Percentiles rank a stretch among this genome's conserved stretches.
These are phyloP conservation scores for Fusarium sororula DNA, from an alignment of 2,329 filamentous ascomycete genomes.

Conservation along the genomic window DNA sequence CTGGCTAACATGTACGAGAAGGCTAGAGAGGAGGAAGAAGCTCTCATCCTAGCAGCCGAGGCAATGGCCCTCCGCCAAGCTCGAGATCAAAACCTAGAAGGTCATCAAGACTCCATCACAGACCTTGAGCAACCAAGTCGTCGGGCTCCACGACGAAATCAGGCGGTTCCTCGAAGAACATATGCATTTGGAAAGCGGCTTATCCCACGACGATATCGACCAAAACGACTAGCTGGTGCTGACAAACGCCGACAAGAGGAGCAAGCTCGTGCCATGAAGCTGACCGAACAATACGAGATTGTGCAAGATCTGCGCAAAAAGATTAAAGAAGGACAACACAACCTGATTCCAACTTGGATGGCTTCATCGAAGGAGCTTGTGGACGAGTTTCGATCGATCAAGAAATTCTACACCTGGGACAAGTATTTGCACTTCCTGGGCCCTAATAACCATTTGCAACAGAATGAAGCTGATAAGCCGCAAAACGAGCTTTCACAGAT, in stretches of 20 bases:
- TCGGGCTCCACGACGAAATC: conserved; percentile 21
- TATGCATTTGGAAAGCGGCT: conserved; percentile 33
- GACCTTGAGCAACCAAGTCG: background rate
- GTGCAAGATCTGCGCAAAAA: conserved; percentile 55
- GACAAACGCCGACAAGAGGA: conserved; percentile 57
- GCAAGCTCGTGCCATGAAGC: conserved; percentile 51
- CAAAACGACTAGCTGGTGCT: conserved; percentile 56
- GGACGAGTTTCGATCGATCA: conserved; percentile 70
- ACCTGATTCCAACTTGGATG: conserved; percentile 65
- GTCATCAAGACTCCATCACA: background rate
- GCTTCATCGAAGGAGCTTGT: conserved; percentile 66
- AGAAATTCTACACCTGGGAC: conserved; percentile 73
- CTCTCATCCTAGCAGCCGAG: conserved; percentile 79
- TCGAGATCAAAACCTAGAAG: conserved; percentile 44
- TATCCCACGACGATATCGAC: conserved; percentile 55
- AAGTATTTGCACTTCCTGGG: conserved; percentile 69
- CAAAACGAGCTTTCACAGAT: conserved; percentile 61
- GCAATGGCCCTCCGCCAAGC: conserved; percentile 71
- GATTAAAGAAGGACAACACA: conserved; percentile 53
- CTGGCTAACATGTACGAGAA: conserved; percentile 87
- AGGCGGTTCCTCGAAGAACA: conserved; percentile 12
- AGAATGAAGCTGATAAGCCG: conserved; percentile 41
- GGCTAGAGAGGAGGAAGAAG: conserved; percentile 76
- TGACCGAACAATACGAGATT: conserved; percentile 54
- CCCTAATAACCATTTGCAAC: conserved; percentile 38